These are phyloP conservation scores for Aegilops longissima DNA, from an alignment of 176 grass and related monocot genomes.

Conservation along the genomic window DNA sequence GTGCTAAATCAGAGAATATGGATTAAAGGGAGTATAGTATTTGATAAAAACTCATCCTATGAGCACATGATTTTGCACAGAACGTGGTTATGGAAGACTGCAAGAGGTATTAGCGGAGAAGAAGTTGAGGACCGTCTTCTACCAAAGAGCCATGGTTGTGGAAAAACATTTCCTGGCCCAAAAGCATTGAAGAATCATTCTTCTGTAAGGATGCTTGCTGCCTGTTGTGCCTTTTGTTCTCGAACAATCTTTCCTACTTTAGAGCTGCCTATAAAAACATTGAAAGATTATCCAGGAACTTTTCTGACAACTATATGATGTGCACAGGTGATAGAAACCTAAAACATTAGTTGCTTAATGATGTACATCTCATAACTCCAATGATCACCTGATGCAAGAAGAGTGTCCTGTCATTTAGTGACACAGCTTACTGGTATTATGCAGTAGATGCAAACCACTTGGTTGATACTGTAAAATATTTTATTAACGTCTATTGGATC, in stretches of 20 bases:
- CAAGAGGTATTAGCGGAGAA: conserved; percentile 85
- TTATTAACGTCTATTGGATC: background rate
- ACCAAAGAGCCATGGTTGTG: conserved; percentile 88
- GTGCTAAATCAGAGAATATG: no score
- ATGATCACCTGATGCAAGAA: background rate
- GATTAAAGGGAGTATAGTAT: background rate
- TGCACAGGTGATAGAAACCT: background rate
- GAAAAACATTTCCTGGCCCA: conserved; percentile 99
- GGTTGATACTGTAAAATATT: background rate
- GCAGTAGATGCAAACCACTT: background rate
- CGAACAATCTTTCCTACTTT: background rate
- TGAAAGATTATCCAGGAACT: background rate
- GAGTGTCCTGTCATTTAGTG: background rate
- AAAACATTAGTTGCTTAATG: background rate
- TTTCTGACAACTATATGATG: background rate
- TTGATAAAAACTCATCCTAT: background rate
- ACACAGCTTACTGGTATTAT: background rate
- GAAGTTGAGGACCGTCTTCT: conserved; percentile 92
- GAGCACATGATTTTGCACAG: conserved; percentile 30
- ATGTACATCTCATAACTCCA: background rate
- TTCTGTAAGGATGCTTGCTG: conserved; percentile 43
- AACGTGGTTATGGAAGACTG: conserved; percentile 92
- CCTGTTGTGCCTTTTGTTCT: conserved; percentile 13
- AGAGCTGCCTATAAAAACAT: background rate
- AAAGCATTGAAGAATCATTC: conserved; percentile 58